Base-by-base conservation (phyloP, 176 grass and related monocot genomes). In the Melocanna baccifera region DNA sequence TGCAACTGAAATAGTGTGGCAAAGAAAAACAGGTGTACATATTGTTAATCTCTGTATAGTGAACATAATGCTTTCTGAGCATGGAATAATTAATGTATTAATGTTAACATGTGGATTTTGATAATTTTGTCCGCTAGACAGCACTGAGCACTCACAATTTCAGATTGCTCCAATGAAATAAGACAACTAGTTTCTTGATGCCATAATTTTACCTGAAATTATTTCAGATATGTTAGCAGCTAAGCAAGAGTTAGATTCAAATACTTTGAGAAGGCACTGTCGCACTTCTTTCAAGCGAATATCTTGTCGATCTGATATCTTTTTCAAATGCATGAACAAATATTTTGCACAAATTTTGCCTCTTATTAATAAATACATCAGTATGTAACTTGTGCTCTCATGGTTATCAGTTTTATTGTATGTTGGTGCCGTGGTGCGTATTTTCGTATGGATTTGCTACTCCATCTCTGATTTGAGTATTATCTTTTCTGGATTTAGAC, bases 401-500 rank as follows among this genome's bases (percentile, higher is more conserved):
- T 19, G 13, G 66, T 65, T 47, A 67, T 45, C 11, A 52, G 13
- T 59, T 37, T 37, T 76, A 20, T 34, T 81, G 9, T 63, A 18
- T 63, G 13, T 73, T 81, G 22, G 25, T 59, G 28, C 25, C 73
- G 4, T 36, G 34, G 34, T 36, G 34, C 34, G 34, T 46, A 18
- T 57, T 46, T 5, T 45, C 1, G 37, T 59, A 39, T 43, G 6
- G 28, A 67, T 22, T 71, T 47, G 9, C n/a, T 41, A n/a, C 51
- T 25, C 10, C 4, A 14, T 68, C 8, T 73, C 50, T 37, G 32
- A 40, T 39, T 71, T 71, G 5, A 69, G 34, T 45, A 59, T 69
- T 48, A 47, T 85, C 14, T 87, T 70, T 69, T 61, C 9, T 70
- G 30, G 75, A 48, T 26, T 47, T 70, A 96, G 94, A 81, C 89